Evolutionary conservation across 108 stramenopile species (phyloP), one percentile per base, ranked within the genome.

Genomic region (Nitzschia sp.): DNA sequence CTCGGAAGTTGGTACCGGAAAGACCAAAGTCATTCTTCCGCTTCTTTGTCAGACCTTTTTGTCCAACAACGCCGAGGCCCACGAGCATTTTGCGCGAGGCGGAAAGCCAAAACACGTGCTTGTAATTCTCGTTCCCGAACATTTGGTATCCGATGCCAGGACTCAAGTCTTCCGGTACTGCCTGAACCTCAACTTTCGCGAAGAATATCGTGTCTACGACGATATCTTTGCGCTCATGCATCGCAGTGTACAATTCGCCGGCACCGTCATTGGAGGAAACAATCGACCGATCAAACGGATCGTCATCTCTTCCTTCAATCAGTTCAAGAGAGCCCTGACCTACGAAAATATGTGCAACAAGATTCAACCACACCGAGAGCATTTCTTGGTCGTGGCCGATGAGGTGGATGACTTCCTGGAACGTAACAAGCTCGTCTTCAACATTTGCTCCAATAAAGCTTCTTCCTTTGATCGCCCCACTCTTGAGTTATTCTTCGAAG

Each of bases 361-460:
- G 49, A 64, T 74, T 24, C 54, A 56, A 49, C 65, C 73, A 32
- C 38, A 64, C 27, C 36, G 73, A 13, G 65, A 74, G 38, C 48
- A 66, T 17, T 47, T 74, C 38, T 34, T 74, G 57, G 58, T 74
- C 18, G 58, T 67, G 8, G 73, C 65, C 0, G 73, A 74, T 38
- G 73, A 74, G 48, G 66, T 56, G 2, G 66, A 67, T 27, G 66
- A 67, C 18, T 67, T 67, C 35, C 31, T 51, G 18, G 73, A 74
- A 17, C 55, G 73, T 8, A 74, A 74, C 59, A 74, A 74, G 34
- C 73, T 74, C 30, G 65, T 74, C n/a, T 74, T 74, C 73, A 74
- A 74, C 31, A 74, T 74, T 13, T 74, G 73, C 45, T 74, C 73
- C 34, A 74, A 74, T 56, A 74, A 74, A 35, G 53, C 26, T 58